phyloP scores from a whole-genome alignment of 2,329 filamentous ascomycete species.

The Penicillium sp. region DNA sequence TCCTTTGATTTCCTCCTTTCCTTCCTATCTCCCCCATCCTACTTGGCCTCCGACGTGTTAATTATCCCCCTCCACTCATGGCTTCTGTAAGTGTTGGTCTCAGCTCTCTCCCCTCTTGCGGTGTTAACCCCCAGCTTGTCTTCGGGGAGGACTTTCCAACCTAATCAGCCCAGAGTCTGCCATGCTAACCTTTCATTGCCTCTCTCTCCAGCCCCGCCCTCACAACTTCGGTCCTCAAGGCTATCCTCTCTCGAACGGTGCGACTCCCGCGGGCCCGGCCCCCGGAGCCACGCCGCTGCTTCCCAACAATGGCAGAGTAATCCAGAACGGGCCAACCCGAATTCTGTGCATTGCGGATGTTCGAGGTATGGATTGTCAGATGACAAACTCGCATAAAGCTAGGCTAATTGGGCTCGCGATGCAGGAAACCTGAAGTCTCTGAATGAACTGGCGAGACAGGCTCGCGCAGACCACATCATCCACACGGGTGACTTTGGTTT shows the following conservation, averaged over 20 bases:
- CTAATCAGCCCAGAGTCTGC: background rate
- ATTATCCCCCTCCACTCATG: constrained; percentile 34
- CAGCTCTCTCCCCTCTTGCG: constrained; percentile 17
- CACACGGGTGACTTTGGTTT: constrained; percentile 99
- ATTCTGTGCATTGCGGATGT: constrained; percentile 53
- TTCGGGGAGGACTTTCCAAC: constrained; percentile 16
- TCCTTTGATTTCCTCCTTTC: constrained; percentile 13
- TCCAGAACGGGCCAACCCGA: constrained; percentile 48
- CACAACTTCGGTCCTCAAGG: constrained; percentile 45
- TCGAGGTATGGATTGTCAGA: constrained; percentile 40
- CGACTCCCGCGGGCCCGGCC: constrained; percentile 39
- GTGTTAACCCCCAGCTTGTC: constrained; percentile 17
- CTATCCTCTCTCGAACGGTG: constrained; percentile 49
- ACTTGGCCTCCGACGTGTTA: background rate
- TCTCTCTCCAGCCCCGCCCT: constrained; percentile 40
- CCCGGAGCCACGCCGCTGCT: constrained; percentile 49
- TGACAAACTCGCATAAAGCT: background rate
- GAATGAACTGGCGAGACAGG: constrained; percentile 93
- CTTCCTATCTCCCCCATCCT: constrained; percentile 3
- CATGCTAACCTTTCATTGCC: constrained; percentile 21
- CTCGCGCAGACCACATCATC: constrained; percentile 94
- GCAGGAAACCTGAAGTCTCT: constrained; percentile 90
- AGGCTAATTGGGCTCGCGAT: constrained; percentile 17
- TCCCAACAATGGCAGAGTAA: constrained; percentile 51
- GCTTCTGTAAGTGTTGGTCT: constrained; percentile 45